These are phyloP conservation scores for Hypoxylon rubiginosum DNA, from an alignment of 2,329 filamentous ascomycete genomes.

Conservation along the genomic window DNA sequence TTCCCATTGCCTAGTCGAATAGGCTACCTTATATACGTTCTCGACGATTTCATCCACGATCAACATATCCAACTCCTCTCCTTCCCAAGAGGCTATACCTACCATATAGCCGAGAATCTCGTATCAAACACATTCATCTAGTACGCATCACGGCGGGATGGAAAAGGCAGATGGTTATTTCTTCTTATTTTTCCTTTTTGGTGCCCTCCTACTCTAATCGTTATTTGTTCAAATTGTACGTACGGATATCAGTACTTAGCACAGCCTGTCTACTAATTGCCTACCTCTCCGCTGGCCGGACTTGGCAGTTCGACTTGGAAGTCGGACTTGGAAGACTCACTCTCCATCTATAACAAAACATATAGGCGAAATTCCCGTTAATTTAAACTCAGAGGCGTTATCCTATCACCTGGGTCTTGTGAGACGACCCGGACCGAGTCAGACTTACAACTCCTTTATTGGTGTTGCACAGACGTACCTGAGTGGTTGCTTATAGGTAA, in stretches of 20 bases:
- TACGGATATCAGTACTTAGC: constrained; percentile 37
- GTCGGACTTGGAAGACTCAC: neutral
- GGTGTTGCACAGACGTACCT: constrained; percentile 28
- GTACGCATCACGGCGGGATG: constrained; percentile 26
- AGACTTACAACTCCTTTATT: constrained; percentile 25
- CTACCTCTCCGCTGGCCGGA: constrained; percentile 28
- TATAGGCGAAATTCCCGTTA: constrained; percentile 8
- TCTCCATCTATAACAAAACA: constrained; percentile 6
- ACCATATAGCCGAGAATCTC: neutral
- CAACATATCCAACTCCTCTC: constrained; percentile 1
- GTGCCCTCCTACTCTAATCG: constrained; percentile 7
- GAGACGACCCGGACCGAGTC: constrained; percentile 17
- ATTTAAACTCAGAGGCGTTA: constrained; percentile 5
- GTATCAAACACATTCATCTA: constrained; percentile 7
- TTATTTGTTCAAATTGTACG: constrained; percentile 12
- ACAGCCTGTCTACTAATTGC: constrained; percentile 23
- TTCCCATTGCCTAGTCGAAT: constrained; percentile 1
- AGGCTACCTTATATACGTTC: neutral
- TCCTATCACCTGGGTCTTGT: constrained; percentile 16
- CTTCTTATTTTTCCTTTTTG: constrained; percentile 13
- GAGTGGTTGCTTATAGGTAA: constrained; percentile 21
- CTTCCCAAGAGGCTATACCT: neutral
- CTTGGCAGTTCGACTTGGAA: constrained; percentile 20
- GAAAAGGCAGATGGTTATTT: constrained; percentile 12
- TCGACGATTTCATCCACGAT: constrained; percentile 5